Percentiles rank a stretch among this genome's conserved stretches.
Evolutionary conservation across 345 rosid genomes (phyloP).

Genomic region (Eucalyptus coolabah): DNA sequence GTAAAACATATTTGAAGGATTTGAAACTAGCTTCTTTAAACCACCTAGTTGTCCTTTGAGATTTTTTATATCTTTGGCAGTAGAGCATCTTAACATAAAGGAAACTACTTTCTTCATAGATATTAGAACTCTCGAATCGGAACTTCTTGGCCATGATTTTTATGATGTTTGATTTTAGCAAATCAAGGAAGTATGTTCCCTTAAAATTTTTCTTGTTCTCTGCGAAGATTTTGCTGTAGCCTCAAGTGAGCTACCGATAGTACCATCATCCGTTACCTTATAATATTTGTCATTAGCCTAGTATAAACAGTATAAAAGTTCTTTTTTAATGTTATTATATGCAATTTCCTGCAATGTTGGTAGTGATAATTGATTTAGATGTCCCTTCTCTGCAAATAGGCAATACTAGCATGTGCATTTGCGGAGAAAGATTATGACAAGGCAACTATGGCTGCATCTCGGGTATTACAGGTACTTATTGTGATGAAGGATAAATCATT

Average conservation of each 20-base stretch:
- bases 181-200: not conserved
- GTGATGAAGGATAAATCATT: not conserved
- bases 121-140: not conserved
- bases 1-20: not conserved
- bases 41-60: not conserved
- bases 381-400: conserved; percentile 12
- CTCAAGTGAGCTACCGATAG: not conserved
- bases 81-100: not conserved
- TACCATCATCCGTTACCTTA: not conserved
- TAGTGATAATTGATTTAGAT: not conserved
- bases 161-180: not conserved
- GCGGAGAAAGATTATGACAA: conserved; percentile 70
- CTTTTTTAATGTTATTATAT: not conserved
- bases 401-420: conserved; percentile 78
- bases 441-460: conserved; percentile 52
- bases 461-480: conserved; percentile 63
- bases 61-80: not conserved
- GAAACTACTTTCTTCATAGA: not conserved
- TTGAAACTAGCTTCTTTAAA: not conserved
- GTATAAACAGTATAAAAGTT: not conserved
- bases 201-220: not conserved
- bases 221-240: not conserved
- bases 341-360: not conserved
- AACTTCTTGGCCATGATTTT: not conserved
- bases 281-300: not conserved